phyloP scores from a whole-genome alignment of 257 asterid genomes.

The Gentiana dahurica region DNA sequence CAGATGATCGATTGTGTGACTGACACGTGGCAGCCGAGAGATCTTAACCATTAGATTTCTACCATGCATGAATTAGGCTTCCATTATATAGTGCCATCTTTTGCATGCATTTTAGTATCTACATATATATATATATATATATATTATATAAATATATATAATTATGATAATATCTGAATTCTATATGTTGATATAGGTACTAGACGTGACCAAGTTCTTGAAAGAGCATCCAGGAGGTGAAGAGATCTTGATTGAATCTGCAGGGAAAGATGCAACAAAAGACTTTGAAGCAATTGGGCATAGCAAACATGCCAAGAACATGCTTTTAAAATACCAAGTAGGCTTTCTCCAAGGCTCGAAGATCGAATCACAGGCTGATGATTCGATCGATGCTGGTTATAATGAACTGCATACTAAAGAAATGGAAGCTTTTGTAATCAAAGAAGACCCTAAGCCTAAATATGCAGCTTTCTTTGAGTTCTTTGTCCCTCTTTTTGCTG shows the following conservation, averaged over 20 bases:
- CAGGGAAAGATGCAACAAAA: slow-evolving; percentile 35
- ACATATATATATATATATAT: not conserved
- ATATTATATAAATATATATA: no score
- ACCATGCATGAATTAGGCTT: no score
- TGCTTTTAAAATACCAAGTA: slow-evolving; percentile 17
- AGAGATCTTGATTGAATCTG: slow-evolving; percentile 28
- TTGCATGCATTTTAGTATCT: no score
- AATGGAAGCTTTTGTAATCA: slow-evolving; percentile 16
- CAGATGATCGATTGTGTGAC: no score
- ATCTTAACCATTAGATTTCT: no score
- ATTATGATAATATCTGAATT: not conserved
- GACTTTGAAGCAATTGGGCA: slow-evolving; percentile 31
- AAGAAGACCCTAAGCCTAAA: not conserved
- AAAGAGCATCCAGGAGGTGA: slow-evolving; percentile 34
- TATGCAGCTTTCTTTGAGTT: not conserved
- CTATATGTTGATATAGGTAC: slow-evolving; percentile 10
- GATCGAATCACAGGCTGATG: not conserved
- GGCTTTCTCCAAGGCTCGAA: slow-evolving; percentile 25
- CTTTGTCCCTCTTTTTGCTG: not conserved
- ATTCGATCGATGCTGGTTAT: not conserved
- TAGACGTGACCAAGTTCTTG: slow-evolving; percentile 19
- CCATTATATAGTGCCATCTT: no score
- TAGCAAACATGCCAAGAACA: slow-evolving; percentile 25
- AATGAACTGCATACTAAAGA: slow-evolving; percentile 18
- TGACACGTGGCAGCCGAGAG: no score